Conservation (phyloP, 169 alveolate genomes). For the Babesia ovata region DNA sequence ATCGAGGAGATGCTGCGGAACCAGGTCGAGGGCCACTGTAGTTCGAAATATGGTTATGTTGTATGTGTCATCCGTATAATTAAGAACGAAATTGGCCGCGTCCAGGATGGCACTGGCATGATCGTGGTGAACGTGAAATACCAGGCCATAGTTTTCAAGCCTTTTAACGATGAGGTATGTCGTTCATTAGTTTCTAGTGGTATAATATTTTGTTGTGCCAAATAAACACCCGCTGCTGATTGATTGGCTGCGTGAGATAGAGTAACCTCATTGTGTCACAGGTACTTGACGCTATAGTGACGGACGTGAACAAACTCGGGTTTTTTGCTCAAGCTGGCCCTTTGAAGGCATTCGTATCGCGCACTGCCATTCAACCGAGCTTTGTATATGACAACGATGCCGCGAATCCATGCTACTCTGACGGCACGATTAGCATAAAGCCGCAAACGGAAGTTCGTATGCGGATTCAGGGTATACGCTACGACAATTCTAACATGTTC, state of each 20-base stretch:
- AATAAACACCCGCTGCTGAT: not conserved
- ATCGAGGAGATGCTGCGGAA: slow-evolving; percentile 86
- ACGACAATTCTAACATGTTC: slow-evolving; percentile 85
- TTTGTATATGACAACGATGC: slow-evolving; percentile 84
- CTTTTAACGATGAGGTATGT: slow-evolving; percentile 88
- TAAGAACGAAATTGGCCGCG: slow-evolving; percentile 87
- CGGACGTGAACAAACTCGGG: slow-evolving; percentile 89
- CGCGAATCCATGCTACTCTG: slow-evolving; percentile 83
- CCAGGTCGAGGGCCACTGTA: slow-evolving; percentile 88
- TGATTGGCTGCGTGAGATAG: not conserved
- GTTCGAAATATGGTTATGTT: slow-evolving; percentile 82
- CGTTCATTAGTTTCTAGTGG: no score
- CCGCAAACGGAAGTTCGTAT: slow-evolving; percentile 86
- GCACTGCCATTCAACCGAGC: slow-evolving; percentile 86
- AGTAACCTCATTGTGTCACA: slow-evolving; percentile 26
- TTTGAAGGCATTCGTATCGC: slow-evolving; percentile 86
- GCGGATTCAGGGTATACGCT: slow-evolving; percentile 87
- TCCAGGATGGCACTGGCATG: slow-evolving; percentile 91
- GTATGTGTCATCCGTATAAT: slow-evolving; percentile 88
- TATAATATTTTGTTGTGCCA: not conserved
- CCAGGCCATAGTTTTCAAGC: slow-evolving; percentile 89
- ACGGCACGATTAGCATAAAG: slow-evolving; percentile 82
- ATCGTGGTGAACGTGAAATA: slow-evolving; percentile 88
- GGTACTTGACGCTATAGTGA: slow-evolving; percentile 89
- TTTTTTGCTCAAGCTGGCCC: slow-evolving; percentile 92